Evolutionary conservation across 139 green algal genomes (phyloP).

Genomic region (Coelastrella sp.): DNA sequence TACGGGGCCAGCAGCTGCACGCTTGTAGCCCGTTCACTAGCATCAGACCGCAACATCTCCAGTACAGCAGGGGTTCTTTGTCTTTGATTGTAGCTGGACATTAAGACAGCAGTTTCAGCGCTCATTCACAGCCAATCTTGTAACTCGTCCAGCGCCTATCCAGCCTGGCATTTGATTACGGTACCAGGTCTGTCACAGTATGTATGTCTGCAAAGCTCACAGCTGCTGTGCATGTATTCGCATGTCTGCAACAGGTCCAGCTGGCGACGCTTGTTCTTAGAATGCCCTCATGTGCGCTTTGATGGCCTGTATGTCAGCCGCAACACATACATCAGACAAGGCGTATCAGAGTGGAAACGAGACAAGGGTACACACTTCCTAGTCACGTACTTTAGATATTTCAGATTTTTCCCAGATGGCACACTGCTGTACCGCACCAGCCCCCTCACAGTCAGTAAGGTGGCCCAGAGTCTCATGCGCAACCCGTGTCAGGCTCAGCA

Average conservation of each 20-base stretch:
- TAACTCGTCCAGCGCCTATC: too few species aligned
- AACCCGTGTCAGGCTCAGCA: slow-evolving; percentile 1
- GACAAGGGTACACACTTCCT: slow-evolving; percentile 5
- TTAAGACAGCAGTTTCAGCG: too few species aligned
- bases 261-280: slow-evolving; percentile 86
- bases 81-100: too few species aligned
- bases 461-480: slow-evolving; percentile 63
- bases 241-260: slow-evolving; percentile 47
- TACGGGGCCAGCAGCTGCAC: not conserved
- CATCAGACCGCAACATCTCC: too few species aligned
- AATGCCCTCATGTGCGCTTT: slow-evolving; percentile 81
- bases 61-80: too few species aligned
- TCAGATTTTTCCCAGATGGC: slow-evolving; percentile 84
- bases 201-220: not conserved
- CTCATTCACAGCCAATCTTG: too few species aligned
- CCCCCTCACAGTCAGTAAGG: slow-evolving; percentile 65
- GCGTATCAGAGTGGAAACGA: slow-evolving; percentile 48
- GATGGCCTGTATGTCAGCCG: slow-evolving; percentile 69
- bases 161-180: too few species aligned
- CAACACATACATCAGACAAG: slow-evolving; percentile 90
- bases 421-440: slow-evolving; percentile 86
- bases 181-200: not conserved
- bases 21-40: not conserved
- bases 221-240: not conserved
- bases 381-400: slow-evolving; percentile 47